Conservation (phyloP, 2,329 filamentous ascomycete genomes). For the Nakataea oryzae region DNA sequence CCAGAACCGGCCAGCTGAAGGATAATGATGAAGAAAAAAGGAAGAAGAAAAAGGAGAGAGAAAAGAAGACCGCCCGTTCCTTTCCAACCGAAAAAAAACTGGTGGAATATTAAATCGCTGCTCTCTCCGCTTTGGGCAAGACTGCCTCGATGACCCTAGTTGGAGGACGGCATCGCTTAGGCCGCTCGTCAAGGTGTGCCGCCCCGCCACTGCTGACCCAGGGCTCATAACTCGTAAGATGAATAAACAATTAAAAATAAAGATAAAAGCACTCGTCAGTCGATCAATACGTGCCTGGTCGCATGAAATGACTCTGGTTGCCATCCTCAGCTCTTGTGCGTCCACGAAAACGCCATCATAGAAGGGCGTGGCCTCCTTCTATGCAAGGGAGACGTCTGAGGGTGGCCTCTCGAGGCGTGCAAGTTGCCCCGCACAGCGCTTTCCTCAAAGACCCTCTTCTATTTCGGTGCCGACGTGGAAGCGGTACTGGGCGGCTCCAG, state of each 20-base stretch:
- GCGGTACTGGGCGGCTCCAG: slow-evolving; percentile 55
- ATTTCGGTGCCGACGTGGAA: neutral
- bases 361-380: neutral
- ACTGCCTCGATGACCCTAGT: neutral
- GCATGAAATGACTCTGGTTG: neutral
- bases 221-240: neutral
- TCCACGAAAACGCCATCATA: neutral
- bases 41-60: too few relatives aligned
- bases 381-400: neutral
- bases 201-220: neutral
- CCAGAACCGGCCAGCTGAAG: neutral
- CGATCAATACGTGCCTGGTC: neutral
- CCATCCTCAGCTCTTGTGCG: neutral
- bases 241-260: neutral
- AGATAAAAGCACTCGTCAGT: neutral
- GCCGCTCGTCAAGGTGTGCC: neutral
- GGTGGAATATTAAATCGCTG: neutral
- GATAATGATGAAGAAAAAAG: neutral
- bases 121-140: neutral
- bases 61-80: neutral
- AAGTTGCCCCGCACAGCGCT: neutral
- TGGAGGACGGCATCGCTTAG: neutral
- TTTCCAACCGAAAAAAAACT: neutral
- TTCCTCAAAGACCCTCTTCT: neutral
- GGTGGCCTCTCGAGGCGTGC: neutral